Evolutionary conservation across 371 early-diverging fungal genomes (phyloP).

Genomic region (Syncephalastrum contaminatum): DNA sequence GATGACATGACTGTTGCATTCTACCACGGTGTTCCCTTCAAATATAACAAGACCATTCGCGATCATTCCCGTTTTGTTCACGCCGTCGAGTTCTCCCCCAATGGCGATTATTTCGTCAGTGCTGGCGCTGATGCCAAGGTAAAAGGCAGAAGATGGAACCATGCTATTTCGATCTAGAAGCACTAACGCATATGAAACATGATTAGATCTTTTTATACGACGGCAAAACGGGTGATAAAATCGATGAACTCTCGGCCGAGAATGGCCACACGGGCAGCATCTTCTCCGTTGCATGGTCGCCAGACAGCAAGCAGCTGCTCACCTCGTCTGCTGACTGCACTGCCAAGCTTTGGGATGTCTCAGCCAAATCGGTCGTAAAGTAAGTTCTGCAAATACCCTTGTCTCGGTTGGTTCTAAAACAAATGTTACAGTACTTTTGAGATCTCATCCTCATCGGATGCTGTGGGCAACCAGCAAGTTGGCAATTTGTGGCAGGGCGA

Average conservation of each 20-base stretch:
- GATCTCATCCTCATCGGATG: slow-evolving; percentile 25
- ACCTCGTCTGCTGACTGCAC: slow-evolving; percentile 89
- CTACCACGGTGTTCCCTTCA: slow-evolving; percentile 91
- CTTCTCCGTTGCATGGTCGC: slow-evolving; percentile 85
- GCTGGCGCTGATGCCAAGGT: slow-evolving; percentile 90
- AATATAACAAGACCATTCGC: slow-evolving; percentile 65
- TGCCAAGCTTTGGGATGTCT: slow-evolving; percentile 92
- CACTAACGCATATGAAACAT: background rate
- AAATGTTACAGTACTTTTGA: slow-evolving; percentile 48
- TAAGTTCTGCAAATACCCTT: slow-evolving; percentile 27
- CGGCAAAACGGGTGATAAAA: slow-evolving; percentile 84
- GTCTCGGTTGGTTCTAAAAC: background rate
- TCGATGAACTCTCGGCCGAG: slow-evolving; percentile 62
- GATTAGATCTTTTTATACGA: slow-evolving; percentile 86
- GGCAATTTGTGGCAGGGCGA: slow-evolving; percentile 88
- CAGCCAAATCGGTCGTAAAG: slow-evolving; percentile 66
- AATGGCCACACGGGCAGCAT: slow-evolving; percentile 80
- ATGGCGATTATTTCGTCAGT: slow-evolving; percentile 81
- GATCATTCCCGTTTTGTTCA: slow-evolving; percentile 91
- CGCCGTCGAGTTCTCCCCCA: slow-evolving; percentile 83
- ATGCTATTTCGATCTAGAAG: background rate
- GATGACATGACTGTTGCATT: slow-evolving; percentile 92
- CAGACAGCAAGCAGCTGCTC: slow-evolving; percentile 74
- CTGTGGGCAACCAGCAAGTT: slow-evolving; percentile 86
- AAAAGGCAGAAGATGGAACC: slow-evolving; percentile 3